phyloP scores from a whole-genome alignment of 768 basidiomycete species.

The Chalciporus pseudorubinellus region DNA sequence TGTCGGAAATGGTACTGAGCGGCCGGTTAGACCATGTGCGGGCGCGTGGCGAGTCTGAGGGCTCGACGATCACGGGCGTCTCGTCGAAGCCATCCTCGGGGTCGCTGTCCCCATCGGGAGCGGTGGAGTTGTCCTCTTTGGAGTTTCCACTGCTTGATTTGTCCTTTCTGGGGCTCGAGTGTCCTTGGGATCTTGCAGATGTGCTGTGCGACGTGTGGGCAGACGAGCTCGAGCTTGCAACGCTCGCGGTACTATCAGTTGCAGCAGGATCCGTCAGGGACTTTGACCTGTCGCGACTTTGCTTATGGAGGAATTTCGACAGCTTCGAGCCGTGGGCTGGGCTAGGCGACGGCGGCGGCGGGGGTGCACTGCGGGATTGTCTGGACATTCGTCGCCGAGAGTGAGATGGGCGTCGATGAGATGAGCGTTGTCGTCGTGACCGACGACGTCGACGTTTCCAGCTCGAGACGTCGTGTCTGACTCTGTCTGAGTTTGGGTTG shows the following conservation, averaged over 20 bases:
- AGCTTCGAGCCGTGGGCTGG: constrained; percentile 51
- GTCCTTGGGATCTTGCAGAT: constrained; percentile 29
- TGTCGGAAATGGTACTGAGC: constrained; percentile 41
- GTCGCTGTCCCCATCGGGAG: constrained; percentile 32
- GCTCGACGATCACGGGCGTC: constrained; percentile 67
- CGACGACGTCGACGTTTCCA: constrained; percentile 12
- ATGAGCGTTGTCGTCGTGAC: constrained; percentile 17
- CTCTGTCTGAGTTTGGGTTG: constrained; percentile 26
- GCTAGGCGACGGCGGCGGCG: constrained; percentile 43
- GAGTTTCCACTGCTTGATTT: constrained; percentile 34
- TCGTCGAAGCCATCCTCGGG: constrained; percentile 41
- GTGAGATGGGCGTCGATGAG: constrained; percentile 7
- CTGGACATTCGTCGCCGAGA: constrained; percentile 41
- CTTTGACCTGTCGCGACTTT: constrained; percentile 58
- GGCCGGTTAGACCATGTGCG: constrained; percentile 60
- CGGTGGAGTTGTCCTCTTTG: constrained; percentile 22
- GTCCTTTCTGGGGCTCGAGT: constrained; percentile 26
- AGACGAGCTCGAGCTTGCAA: constrained; percentile 44
- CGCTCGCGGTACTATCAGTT: constrained; percentile 35
- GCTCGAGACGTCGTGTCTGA: constrained; percentile 11
- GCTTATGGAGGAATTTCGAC: constrained; percentile 67
- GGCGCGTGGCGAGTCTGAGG: constrained; percentile 50
- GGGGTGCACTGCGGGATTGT: constrained; percentile 42
- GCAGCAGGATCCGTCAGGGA: constrained; percentile 42
- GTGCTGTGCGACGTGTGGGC: constrained; percentile 27